phyloP scores from a whole-genome alignment of 2,329 filamentous ascomycete genomes.

The Phialophora expanda region DNA sequence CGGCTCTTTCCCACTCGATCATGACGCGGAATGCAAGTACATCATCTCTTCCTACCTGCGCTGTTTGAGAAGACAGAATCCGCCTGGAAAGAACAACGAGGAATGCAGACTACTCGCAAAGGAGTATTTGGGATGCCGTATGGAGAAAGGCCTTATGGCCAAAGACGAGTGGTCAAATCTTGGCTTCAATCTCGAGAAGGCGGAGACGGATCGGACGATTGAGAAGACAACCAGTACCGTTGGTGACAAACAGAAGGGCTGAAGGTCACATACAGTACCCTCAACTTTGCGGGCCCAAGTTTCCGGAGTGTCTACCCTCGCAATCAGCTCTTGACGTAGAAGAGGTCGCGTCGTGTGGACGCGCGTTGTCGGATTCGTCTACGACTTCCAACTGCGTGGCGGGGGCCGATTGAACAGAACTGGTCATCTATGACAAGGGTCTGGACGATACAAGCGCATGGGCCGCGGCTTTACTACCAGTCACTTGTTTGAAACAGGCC shows the following conservation, averaged over 20 bases:
- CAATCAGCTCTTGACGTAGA: no score
- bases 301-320: background rate
- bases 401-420: background rate
- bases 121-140: slow-evolving; percentile 85
- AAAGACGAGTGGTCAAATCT: slow-evolving; percentile 94
- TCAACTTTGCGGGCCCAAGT: background rate
- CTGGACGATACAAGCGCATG: background rate
- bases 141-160: slow-evolving; percentile 97
- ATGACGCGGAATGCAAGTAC: slow-evolving; percentile 92
- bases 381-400: background rate
- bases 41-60: slow-evolving; percentile 84
- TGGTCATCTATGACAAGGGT: background rate
- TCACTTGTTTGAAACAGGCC: background rate
- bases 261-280: background rate
- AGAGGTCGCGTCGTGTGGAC: background rate
- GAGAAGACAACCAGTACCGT: background rate
- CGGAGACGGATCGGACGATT: slow-evolving; percentile 1
- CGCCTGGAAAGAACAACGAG: slow-evolving; percentile 81
- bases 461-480: background rate
- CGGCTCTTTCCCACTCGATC: slow-evolving; percentile 94
- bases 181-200: slow-evolving; percentile 69
- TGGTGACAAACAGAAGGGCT: slow-evolving; percentile 12
- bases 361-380: background rate
- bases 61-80: slow-evolving; percentile 71
- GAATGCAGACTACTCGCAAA: slow-evolving; percentile 87